Evolutionary conservation across 345 rosid genomes (phyloP).

Genomic region (Sisymbrium altissimum): DNA sequence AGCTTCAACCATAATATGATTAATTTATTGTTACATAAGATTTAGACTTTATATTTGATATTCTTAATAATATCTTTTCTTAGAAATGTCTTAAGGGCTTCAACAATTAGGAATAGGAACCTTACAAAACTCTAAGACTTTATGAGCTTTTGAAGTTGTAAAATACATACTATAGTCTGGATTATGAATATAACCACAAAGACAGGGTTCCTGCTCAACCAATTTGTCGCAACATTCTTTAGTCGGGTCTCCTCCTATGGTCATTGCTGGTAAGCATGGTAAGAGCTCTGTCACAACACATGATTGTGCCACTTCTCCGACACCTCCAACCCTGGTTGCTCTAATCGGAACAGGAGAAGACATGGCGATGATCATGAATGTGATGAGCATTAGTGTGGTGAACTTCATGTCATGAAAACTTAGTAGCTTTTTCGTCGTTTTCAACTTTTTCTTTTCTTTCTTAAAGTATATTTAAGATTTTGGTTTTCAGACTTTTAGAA

Average conservation of each 20-base stretch:
- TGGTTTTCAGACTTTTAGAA: not conserved
- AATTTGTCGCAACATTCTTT: conserved; percentile 20
- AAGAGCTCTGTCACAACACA: conserved; percentile 24
- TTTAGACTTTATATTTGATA: not conserved
- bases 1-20: not conserved
- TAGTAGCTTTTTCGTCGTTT: not conserved
- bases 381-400: not conserved
- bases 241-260: not conserved
- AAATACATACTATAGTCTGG: conserved; percentile 15
- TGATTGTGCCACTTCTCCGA: not conserved
- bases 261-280: conserved; percentile 22
- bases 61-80: not conserved
- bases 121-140: not conserved
- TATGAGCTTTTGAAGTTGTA: conserved; percentile 28
- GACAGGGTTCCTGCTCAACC: conserved; percentile 23
- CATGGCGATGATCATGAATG: not conserved
- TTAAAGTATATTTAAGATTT: not conserved
- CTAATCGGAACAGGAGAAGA: not conserved
- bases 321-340: not conserved
- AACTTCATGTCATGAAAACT: not conserved
- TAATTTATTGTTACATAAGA: not conserved
- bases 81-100: no score
- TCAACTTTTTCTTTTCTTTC: not conserved
- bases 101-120: not conserved
- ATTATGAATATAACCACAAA: conserved; percentile 29